Conservation (phyloP, 2,329 filamentous ascomycete species). For the Paradendryphiella salina region DNA sequence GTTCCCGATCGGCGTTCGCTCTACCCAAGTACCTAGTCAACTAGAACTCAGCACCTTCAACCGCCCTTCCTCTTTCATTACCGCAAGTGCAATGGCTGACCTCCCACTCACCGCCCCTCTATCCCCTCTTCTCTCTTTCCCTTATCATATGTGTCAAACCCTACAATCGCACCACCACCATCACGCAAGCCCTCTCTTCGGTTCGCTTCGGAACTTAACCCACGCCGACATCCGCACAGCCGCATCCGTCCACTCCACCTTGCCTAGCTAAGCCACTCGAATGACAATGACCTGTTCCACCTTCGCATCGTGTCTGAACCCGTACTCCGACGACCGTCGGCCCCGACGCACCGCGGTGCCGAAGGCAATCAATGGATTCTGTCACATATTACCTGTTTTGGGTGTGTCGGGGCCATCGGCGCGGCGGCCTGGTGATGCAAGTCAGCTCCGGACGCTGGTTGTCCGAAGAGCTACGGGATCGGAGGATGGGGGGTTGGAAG, state of each 20-base stretch:
- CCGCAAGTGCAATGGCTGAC: too few species aligned
- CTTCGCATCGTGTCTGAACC: conserved; percentile 1
- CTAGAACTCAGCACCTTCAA: too few species aligned
- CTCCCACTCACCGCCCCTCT: not conserved
- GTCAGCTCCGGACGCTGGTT: not conserved
- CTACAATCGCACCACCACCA: not conserved
- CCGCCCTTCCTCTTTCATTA: too few species aligned
- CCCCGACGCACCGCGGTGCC: conserved; percentile 2
- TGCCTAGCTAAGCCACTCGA: not conserved
- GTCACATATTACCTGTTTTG: not conserved
- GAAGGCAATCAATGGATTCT: conserved; percentile 7
- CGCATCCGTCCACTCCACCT: not conserved
- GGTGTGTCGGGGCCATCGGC: not conserved
- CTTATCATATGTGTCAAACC: too few species aligned
- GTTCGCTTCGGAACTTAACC: not conserved
- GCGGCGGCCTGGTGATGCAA: too few species aligned
- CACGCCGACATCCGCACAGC: not conserved
- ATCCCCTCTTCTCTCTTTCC: not conserved
- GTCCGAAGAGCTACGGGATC: conserved; percentile 6
- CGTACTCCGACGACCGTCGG: conserved; percentile 8
- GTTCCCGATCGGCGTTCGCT: too few species aligned
- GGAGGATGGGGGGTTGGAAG: not conserved
- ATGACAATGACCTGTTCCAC: too few species aligned
- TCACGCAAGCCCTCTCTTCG: not conserved
- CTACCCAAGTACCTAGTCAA: too few species aligned